Percentiles rank a stretch among this genome's conserved stretches.
Conservation (phyloP, 2,329 filamentous ascomycete genomes). For the Drechslerella coelobrocha region DNA sequence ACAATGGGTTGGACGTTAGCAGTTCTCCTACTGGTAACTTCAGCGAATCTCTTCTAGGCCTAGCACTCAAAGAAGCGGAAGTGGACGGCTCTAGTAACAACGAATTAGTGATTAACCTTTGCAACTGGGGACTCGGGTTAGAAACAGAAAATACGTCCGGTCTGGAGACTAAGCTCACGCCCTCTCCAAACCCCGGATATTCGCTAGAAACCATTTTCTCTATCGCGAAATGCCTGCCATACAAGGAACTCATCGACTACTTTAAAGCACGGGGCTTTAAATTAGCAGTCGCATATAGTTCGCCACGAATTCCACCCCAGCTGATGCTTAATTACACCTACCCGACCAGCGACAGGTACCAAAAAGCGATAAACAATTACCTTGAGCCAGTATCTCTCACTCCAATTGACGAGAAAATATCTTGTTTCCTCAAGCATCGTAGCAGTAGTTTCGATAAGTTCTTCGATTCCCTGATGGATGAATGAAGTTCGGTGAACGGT, state of each 20-base stretch:
- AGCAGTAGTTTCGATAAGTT: not conserved
- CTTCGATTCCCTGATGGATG: not conserved
- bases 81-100: not conserved
- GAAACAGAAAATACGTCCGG: not conserved
- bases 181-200: no score
- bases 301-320: not conserved
- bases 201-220: no score
- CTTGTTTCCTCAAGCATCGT: not conserved
- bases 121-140: not conserved
- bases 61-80: not conserved
- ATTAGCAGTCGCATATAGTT: not conserved
- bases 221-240: no score
- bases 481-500: not conserved
- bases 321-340: no score
- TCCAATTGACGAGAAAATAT: not conserved
- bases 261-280: no score
- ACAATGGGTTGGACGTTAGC: not conserved
- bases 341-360: not conserved
- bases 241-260: no score
- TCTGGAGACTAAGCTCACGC: not conserved
- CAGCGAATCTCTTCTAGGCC: not conserved
- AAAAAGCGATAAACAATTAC: not conserved
- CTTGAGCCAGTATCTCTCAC: not conserved
- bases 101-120: not conserved
- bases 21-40: not conserved